phyloP scores from a whole-genome alignment of 2,329 filamentous ascomycete species.

The Pseudogymnoascus sp. region DNA sequence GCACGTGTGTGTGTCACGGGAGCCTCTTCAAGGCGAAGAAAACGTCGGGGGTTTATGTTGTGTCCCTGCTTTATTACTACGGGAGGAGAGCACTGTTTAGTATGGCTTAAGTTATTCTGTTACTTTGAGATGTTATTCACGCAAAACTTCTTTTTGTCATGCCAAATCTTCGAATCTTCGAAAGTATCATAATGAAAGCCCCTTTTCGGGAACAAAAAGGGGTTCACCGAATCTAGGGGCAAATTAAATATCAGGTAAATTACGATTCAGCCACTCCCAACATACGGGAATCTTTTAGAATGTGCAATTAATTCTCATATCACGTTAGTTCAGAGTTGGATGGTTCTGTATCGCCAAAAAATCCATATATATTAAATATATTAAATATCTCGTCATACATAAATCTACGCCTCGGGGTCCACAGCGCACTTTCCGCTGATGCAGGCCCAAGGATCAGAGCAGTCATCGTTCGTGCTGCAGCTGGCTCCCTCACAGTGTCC shows the following conservation, averaged over 20 bases:
- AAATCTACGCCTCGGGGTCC: background rate
- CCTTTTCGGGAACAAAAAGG: background rate
- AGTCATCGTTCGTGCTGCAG: slow-evolving; percentile 14
- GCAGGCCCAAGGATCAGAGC: slow-evolving; percentile 12
- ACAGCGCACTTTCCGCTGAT: background rate
- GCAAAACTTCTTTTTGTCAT: background rate
- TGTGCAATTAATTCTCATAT: background rate
- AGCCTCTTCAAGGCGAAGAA: no score
- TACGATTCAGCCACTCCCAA: background rate
- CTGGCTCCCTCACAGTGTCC: slow-evolving; percentile 18
- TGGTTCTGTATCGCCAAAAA: background rate
- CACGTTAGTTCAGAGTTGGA: background rate
- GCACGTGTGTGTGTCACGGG: background rate
- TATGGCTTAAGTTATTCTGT: background rate
- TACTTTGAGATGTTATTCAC: background rate
- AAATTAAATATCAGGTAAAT: no score
- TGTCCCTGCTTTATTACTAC: background rate
- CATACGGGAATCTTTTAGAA: background rate
- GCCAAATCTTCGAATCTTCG: background rate
- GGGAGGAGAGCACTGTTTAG: background rate
- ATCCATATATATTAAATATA: background rate
- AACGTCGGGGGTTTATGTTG: background rate
- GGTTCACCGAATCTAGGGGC: background rate
- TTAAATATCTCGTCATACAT: background rate
- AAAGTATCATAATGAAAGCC: background rate